phyloP scores from a whole-genome alignment of 352 stramenopile species.

The Pythium pyrilobum region DNA sequence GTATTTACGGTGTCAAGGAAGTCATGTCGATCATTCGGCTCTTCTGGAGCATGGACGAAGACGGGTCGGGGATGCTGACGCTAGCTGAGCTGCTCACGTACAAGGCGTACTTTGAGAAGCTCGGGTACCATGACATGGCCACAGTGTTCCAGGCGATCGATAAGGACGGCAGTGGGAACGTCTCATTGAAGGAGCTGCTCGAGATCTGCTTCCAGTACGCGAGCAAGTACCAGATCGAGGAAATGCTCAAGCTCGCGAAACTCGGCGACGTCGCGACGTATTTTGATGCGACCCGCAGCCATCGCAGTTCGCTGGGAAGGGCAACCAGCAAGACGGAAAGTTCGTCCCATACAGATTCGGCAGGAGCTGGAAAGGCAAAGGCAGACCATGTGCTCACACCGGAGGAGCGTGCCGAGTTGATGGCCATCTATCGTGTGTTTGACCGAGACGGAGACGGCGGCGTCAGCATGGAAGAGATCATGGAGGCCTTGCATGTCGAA shows the following conservation, averaged over 20 bases:
- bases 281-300: slow-evolving; percentile 21
- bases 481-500: slow-evolving; percentile 59
- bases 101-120: slow-evolving; percentile 57
- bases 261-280: slow-evolving; percentile 49
- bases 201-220: slow-evolving; percentile 67
- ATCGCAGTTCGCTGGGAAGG: neutral
- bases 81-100: slow-evolving; percentile 49
- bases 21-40: slow-evolving; percentile 74
- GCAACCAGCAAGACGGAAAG: neutral
- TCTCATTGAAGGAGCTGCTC: slow-evolving; percentile 57
- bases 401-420: slow-evolving; percentile 40
- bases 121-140: slow-evolving; percentile 56
- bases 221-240: slow-evolving; percentile 45
- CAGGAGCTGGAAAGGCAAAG: neutral
- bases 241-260: slow-evolving; percentile 69
- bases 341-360: neutral
- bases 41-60: slow-evolving; percentile 70
- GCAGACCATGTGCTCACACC: slow-evolving; percentile 8
- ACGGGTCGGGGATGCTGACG: slow-evolving; percentile 52
- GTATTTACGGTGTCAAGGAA: slow-evolving; percentile 61
- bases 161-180: slow-evolving; percentile 46
- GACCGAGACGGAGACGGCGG: slow-evolving; percentile 60
- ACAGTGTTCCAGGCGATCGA: slow-evolving; percentile 71
- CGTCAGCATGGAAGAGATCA: slow-evolving; percentile 67
- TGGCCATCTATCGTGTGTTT: slow-evolving; percentile 66